These are phyloP conservation scores for Spinellus fusiger DNA, from an alignment of 192 early-diverging fungal species.

Conservation along the genomic window DNA sequence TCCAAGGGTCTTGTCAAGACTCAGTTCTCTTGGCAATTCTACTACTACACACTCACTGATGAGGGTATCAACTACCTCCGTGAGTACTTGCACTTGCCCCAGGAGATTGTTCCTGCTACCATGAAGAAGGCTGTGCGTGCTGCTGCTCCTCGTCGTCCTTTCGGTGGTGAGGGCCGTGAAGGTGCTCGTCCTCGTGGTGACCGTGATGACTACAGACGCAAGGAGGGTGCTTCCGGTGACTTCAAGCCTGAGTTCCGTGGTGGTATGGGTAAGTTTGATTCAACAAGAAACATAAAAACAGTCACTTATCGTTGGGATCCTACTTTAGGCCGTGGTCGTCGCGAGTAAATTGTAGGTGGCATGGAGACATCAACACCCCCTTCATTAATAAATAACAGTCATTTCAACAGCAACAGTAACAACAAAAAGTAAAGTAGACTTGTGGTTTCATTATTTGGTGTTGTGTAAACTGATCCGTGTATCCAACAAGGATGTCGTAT, in stretches of 20 bases:
- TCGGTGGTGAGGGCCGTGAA: conserved; percentile 63
- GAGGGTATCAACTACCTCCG: conserved; percentile 97
- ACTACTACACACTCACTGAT: conserved; percentile 99
- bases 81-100: conserved; percentile 94
- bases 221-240: conserved; percentile 85
- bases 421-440: background rate
- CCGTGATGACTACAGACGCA: conserved; percentile 85
- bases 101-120: conserved; percentile 95
- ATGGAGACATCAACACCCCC: background rate
- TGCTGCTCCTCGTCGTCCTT: conserved; percentile 49
- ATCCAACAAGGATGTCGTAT: no score
- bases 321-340: conserved; percentile 58
- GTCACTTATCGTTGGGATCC: background rate
- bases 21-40: conserved; percentile 99
- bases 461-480: no score
- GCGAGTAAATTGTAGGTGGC: conserved; percentile 34
- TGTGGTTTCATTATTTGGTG: no score
- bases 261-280: conserved; percentile 30
- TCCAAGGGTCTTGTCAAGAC: conserved; percentile 92
- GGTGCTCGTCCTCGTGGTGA: conserved; percentile 61
- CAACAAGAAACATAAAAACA: background rate
- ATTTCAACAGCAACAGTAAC: background rate
- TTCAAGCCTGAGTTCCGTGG: conserved; percentile 98
- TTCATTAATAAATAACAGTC: background rate
- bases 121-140: conserved; percentile 92